Conservation (phyloP, 2,329 filamentous ascomycete genomes). For the Fusarium sp. region DNA sequence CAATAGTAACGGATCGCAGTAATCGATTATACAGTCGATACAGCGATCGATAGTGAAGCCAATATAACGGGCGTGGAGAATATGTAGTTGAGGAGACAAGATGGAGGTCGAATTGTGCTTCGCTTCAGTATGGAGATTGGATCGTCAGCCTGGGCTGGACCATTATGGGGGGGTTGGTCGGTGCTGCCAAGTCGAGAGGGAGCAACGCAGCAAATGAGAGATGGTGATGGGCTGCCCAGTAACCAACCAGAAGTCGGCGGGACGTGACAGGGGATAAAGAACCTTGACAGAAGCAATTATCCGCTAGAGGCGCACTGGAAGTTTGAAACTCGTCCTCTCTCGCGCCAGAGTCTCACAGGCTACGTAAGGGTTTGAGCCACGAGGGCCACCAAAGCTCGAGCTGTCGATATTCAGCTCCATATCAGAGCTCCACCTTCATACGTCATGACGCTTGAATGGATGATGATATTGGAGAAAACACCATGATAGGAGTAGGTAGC, state of each 20-base stretch:
- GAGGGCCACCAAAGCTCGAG: conserved; percentile 9
- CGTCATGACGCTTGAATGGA: conserved; percentile 14
- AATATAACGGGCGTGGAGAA: conserved; percentile 10
- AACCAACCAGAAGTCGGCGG: conserved; percentile 37
- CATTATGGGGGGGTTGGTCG: conserved; percentile 39
- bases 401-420: conserved; percentile 12
- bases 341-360: conserved; percentile 1
- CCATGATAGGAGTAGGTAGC: not conserved
- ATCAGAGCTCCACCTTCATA: conserved; percentile 16
- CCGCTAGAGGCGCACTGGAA: conserved; percentile 25
- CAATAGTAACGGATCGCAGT: not conserved
- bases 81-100: conserved; percentile 21
- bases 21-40: conserved; percentile 2
- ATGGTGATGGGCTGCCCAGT: conserved; percentile 1
- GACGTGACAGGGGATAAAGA: conserved; percentile 10
- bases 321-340: conserved; percentile 2
- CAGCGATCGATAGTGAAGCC: conserved; percentile 15
- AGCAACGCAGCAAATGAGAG: conserved; percentile 29
- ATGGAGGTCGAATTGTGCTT: conserved; percentile 30
- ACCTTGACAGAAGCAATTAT: conserved; percentile 34
- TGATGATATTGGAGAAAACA: not conserved
- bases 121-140: conserved; percentile 34
- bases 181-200: conserved; percentile 36
- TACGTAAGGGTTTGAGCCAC: conserved; percentile 34
- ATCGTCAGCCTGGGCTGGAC: conserved; percentile 38